Conservation (phyloP, 176 grass and related monocot species). For the Hordeum marinum region DNA sequence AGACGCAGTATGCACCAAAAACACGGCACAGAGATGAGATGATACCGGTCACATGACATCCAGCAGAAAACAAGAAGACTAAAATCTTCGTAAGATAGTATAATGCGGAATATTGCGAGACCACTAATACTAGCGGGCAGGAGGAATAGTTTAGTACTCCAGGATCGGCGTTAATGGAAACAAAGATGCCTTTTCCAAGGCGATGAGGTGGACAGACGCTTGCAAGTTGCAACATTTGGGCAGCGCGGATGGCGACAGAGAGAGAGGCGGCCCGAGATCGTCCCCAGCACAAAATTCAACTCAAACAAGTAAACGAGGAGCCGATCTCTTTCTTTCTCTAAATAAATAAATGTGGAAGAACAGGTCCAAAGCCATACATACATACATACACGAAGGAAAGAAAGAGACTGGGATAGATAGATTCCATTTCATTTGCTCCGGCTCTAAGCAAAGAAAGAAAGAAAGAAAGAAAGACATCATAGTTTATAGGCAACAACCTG, state of each 20-base stretch:
- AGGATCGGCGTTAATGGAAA: not conserved
- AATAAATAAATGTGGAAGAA: not conserved
- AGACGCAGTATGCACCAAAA: not conserved
- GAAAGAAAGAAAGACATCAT: not conserved
- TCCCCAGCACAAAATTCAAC: not conserved
- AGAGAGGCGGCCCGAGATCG: slow-evolving; percentile 6
- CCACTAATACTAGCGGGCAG: not conserved
- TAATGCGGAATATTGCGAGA: not conserved
- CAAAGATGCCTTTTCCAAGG: slow-evolving; percentile 11
- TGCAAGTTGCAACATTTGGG: not conserved
- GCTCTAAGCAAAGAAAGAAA: not conserved
- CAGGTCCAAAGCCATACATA: not conserved
- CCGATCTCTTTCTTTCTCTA: not conserved
- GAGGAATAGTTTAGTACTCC: not conserved
- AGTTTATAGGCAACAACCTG: not conserved
- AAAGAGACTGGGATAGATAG: not conserved
- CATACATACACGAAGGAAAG: not conserved
- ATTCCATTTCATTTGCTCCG: slow-evolving; percentile 23
- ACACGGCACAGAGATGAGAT: not conserved
- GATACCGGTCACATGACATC: not conserved
- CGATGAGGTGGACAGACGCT: slow-evolving; percentile 13
- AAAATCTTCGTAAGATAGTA: not conserved
- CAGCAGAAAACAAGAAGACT: slow-evolving; percentile 2
- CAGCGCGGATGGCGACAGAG: not conserved
- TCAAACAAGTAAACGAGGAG: not conserved